phyloP scores from a whole-genome alignment of 2,329 filamentous ascomycete genomes.

The Cladosporium phlei region DNA sequence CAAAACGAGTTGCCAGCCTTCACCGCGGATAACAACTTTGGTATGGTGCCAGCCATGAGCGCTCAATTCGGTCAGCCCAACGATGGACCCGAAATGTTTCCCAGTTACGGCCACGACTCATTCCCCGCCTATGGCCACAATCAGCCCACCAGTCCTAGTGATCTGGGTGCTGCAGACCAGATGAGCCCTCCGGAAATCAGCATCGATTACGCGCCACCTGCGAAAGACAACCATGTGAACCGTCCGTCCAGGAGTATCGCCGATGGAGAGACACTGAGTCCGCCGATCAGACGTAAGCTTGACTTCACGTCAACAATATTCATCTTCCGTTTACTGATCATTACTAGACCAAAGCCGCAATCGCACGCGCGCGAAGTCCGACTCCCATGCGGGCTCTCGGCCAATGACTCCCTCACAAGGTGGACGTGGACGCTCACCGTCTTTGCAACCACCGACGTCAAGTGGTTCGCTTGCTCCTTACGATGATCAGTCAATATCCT shows the following conservation, averaged over 20 bases:
- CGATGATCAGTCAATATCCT: conserved; percentile 33
- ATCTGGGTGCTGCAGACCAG: conserved; percentile 64
- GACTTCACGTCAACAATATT: background rate
- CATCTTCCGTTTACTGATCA: background rate
- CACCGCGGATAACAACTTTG: conserved; percentile 41
- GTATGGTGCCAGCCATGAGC: conserved; percentile 43
- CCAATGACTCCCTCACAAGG: conserved; percentile 37
- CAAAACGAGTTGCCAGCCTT: conserved; percentile 49
- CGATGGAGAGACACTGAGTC: conserved; percentile 77
- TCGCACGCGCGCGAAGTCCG: conserved; percentile 56
- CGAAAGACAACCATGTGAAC: conserved; percentile 42
- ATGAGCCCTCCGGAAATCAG: conserved; percentile 95
- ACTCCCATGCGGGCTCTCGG: conserved; percentile 51
- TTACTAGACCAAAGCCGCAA: conserved; percentile 41
- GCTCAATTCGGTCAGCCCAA: conserved; percentile 43
- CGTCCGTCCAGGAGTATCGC: conserved; percentile 60
- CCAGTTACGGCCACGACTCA: conserved; percentile 42
- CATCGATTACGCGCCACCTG: conserved; percentile 80
- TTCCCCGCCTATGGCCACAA: conserved; percentile 47
- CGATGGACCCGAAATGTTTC: conserved; percentile 50
- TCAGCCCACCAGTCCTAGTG: conserved; percentile 34
- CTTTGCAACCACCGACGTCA: conserved; percentile 25
- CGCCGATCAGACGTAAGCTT: conserved; percentile 61
- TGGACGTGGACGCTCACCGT: conserved; percentile 33
- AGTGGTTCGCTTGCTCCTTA: conserved; percentile 37